These are phyloP conservation scores for Lasiodiplodia citricola DNA, from an alignment of 2,329 filamentous ascomycete species.

Conservation along the genomic window DNA sequence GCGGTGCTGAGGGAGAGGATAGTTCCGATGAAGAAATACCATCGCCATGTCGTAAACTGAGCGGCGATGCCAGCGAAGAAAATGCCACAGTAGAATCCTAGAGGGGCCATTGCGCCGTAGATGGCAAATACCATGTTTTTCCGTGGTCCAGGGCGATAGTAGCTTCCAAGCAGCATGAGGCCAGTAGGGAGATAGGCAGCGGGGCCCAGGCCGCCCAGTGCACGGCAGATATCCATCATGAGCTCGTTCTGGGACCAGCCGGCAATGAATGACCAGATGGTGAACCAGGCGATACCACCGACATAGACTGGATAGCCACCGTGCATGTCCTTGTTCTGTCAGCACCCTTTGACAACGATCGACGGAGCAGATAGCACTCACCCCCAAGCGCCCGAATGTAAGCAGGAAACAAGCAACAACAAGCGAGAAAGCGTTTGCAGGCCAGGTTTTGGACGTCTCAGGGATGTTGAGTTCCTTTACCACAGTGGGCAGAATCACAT, in stretches of 20 bases:
- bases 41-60: conserved; percentile 63
- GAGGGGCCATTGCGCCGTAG: conserved; percentile 58
- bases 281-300: conserved; percentile 57
- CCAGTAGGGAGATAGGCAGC: conserved; percentile 42
- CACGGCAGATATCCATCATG: conserved; percentile 44
- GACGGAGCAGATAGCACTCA: neutral
- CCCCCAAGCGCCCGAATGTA: conserved; percentile 46
- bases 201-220: conserved; percentile 43
- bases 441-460: conserved; percentile 64
- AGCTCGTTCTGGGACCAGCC: conserved; percentile 40
- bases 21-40: conserved; percentile 72
- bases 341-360: neutral
- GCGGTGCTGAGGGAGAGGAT: conserved; percentile 56
- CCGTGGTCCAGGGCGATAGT: conserved; percentile 43
- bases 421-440: conserved; percentile 58
- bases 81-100: conserved; percentile 67
- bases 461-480: conserved; percentile 67
- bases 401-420: conserved; percentile 56
- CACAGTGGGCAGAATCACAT: conserved; percentile 69
- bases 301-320: conserved; percentile 68
- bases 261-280: conserved; percentile 39
- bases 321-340: conserved; percentile 58
- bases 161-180: conserved; percentile 39
- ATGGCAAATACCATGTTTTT: conserved; percentile 45
- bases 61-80: conserved; percentile 67